Percentiles rank a stretch among this genome's conserved stretches.
These are phyloP conservation scores for apple (Malus domestica) DNA, from an alignment of 306 rosid species.

Conservation along the genomic window ASM211411v1 NC_041793.1:34714001-34714500, in stretches of 20 bases:
- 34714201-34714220: constrained; percentile 46
- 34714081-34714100: constrained; percentile 15
- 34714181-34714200: constrained; percentile 86
- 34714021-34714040: constrained; percentile 4
- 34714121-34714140: constrained; percentile 74
- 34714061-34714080: not conserved
- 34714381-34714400: constrained; percentile 52
- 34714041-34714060: not conserved
- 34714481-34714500: constrained; percentile 61
- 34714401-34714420: constrained; percentile 72
- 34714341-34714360: constrained; percentile 66
- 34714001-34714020: constrained; percentile 9
- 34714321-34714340: constrained; percentile 76
- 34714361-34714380: constrained; percentile 72
- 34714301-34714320: constrained; percentile 68
- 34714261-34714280: not conserved
- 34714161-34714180: constrained; percentile 71
- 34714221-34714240: not conserved
- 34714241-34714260: not conserved
- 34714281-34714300: constrained; percentile 7
- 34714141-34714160: constrained; percentile 52
- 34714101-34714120: constrained; percentile 27
- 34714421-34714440: constrained; percentile 54
- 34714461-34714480: constrained; percentile 69
- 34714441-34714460: constrained; percentile 50